A percentile compares a stretch with the other conserved stretches of the same genome.
Evolutionary conservation across 768 basidiomycete species (phyloP).

Genomic region (Clitopilus hobsonii): DNA sequence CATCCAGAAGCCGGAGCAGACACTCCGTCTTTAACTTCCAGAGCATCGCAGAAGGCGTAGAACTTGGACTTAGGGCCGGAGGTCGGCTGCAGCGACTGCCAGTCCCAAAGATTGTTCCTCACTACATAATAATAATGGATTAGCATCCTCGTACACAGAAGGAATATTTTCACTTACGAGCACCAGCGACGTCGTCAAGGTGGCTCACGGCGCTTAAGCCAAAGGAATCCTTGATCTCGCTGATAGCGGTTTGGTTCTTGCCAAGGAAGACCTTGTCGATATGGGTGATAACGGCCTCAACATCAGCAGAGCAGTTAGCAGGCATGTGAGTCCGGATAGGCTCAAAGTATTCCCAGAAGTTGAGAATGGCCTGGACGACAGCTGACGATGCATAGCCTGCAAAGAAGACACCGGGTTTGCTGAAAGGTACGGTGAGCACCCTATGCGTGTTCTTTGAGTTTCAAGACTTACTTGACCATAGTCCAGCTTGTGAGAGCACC

Average conservation of each 20-base stretch:
- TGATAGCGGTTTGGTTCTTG: conserved; percentile 40
- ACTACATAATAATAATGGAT: conserved; percentile 44
- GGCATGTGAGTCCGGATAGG: conserved; percentile 68
- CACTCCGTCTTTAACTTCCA: conserved; percentile 57
- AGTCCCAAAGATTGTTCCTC: conserved; percentile 58
- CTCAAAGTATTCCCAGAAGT: conserved; percentile 73
- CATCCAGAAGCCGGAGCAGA: conserved; percentile 48
- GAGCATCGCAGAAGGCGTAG: conserved; percentile 61
- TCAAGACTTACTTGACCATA: conserved; percentile 53
- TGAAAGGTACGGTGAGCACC: conserved; percentile 15
- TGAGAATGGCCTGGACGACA: conserved; percentile 59
- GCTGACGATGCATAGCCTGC: conserved; percentile 67
- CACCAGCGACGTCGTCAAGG: conserved; percentile 62
- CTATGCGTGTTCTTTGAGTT: neutral
- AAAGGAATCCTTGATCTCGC: conserved; percentile 51
- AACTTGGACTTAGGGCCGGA: conserved; percentile 42
- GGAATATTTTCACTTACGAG: conserved; percentile 29
- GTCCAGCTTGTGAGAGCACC: conserved; percentile 53
- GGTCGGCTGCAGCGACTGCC: conserved; percentile 58
- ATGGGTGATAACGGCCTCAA: conserved; percentile 57
- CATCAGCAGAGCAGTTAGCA: conserved; percentile 68
- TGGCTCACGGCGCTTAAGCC: conserved; percentile 55
- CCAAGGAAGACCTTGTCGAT: conserved; percentile 53
- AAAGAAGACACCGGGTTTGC: conserved; percentile 58
- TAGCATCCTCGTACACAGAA: conserved; percentile 29